These are phyloP conservation scores for Fusarium longipes DNA, from an alignment of 2,329 filamentous ascomycete genomes.

Conservation along the genomic window DNA sequence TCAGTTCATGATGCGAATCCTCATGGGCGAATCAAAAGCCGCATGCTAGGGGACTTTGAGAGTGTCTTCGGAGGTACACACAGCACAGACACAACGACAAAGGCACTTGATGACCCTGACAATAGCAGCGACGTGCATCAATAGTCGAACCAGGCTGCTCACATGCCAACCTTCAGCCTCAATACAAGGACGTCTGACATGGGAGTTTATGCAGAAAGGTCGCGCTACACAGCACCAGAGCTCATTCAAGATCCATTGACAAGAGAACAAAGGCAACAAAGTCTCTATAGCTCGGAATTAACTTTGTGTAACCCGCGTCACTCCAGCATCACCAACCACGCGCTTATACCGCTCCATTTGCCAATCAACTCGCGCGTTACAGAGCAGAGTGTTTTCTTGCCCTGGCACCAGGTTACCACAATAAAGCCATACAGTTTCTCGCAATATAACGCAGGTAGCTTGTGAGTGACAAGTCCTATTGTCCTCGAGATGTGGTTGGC, in stretches of 20 bases:
- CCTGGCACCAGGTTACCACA: conserved; percentile 7
- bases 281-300: conserved; percentile 17
- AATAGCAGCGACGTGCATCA: conserved; percentile 32
- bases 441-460: background rate
- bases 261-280: conserved; percentile 10
- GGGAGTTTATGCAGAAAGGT: conserved; percentile 12
- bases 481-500: conserved; percentile 6
- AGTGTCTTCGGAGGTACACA: conserved; percentile 29
- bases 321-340: conserved; percentile 15
- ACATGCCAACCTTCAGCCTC: conserved; percentile 33
- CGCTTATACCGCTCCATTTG: conserved; percentile 7
- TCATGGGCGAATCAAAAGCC: conserved; percentile 9
- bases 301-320: conserved; percentile 24
- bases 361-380: conserved; percentile 13
- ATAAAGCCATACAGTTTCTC: conserved; percentile 16
- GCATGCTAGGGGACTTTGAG: conserved; percentile 17
- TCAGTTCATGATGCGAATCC: conserved; percentile 15
- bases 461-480: background rate
- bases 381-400: background rate
- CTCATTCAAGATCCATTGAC: background rate
- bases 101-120: background rate
- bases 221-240: conserved; percentile 16
- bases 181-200: conserved; percentile 14
- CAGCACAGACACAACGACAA: conserved; percentile 16
- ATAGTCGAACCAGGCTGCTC: conserved; percentile 29